Base-by-base conservation (phyloP, 208 protist species). In the Wallacemonas sp. region DNA sequence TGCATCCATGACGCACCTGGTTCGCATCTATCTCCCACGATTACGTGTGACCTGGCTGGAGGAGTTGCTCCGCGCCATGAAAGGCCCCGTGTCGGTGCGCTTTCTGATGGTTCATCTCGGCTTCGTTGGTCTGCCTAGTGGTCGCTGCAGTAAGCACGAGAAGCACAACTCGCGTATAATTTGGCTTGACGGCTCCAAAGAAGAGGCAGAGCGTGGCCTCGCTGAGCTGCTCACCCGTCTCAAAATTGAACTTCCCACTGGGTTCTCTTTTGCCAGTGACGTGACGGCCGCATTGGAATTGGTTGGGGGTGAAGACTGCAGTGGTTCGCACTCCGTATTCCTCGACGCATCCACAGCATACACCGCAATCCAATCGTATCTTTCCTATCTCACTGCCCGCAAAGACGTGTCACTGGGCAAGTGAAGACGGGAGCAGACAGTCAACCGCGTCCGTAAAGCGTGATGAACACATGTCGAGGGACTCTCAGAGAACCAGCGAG, bases 21-120 rank as follows among this genome's bases (percentile, higher is more conserved):
- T 96, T 4, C 72, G 77, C 27, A 93, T 96, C 22, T 96, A 88
- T 67, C 64, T 96, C 28, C 87, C 78, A 45, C 77, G 80, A 27
- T 70, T 84, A 60, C 84, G 90, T 34, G 77, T 96, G n/a, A 54
- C 62, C 38, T 96, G 86, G 87, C 65, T 96, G 11, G 62, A 76
- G 27, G 71, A 78, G 21, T 70, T 90, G 21, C 72, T 93, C 22
- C 68, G 54, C 22, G 83, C 67, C 12, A 55, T 91, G 38, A 72
- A 79, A 14, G 90, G 90, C 1, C 62, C 59, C 2, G 53, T 96
- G 9, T 77, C 78, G 11, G 47, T 91, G 54, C 60, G 72, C 17
- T 87, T 85, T 51, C 39, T 96, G 14, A 70, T 87, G 68, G 21
- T 69, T 26, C 85, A 74, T 39, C 72, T 93, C n/a, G 90, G 90